A percentile compares a stretch with the other conserved stretches of the same genome.
These are phyloP conservation scores for Vachellia pachyceras DNA, from an alignment of 306 rosid species.

Conservation along the genomic window DNA sequence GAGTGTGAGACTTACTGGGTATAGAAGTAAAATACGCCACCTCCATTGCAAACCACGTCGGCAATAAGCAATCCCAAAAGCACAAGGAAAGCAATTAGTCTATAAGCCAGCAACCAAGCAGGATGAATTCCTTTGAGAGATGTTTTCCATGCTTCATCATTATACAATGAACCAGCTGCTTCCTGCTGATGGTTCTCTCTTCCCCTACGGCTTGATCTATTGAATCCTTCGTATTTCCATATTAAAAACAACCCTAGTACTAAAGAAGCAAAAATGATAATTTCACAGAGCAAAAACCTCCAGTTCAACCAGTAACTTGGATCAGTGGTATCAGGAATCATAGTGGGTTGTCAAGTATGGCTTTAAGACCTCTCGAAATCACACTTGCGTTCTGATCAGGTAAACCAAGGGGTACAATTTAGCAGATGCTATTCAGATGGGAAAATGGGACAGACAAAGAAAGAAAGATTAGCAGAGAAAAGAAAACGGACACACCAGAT, in stretches of 20 bases:
- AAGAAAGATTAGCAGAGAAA: not conserved
- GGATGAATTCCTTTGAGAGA: conserved; percentile 76
- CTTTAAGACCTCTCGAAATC: conserved; percentile 46
- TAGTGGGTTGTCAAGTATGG: conserved; percentile 52
- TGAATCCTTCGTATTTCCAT: conserved; percentile 76
- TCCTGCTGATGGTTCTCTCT: conserved; percentile 44
- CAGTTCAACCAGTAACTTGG: conserved; percentile 87
- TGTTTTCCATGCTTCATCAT: conserved; percentile 84
- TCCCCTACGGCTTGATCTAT: conserved; percentile 45
- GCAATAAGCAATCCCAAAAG: conserved; percentile 62
- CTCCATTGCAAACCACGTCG: conserved; percentile 55
- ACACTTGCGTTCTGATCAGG: conserved; percentile 17
- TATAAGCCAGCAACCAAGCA: conserved; percentile 71
- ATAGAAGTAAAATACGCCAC: conserved; percentile 70
- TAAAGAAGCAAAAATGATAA: conserved; percentile 48
- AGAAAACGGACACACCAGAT: not conserved
- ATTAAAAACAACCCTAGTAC: conserved; percentile 56
- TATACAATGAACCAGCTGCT: conserved; percentile 47
- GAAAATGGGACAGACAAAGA: not conserved
- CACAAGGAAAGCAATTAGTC: conserved; percentile 63
- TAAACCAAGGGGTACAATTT: not conserved
- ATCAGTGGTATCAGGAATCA: conserved; percentile 64
- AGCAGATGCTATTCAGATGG: not conserved
- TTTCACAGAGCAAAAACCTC: conserved; percentile 77
- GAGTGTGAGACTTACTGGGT: conserved; percentile 77